A percentile compares a stretch with the other conserved stretches of the same genome.
Conservation (phyloP, 2,329 filamentous ascomycete genomes). For the Cryphonectria nitschkei region DNA sequence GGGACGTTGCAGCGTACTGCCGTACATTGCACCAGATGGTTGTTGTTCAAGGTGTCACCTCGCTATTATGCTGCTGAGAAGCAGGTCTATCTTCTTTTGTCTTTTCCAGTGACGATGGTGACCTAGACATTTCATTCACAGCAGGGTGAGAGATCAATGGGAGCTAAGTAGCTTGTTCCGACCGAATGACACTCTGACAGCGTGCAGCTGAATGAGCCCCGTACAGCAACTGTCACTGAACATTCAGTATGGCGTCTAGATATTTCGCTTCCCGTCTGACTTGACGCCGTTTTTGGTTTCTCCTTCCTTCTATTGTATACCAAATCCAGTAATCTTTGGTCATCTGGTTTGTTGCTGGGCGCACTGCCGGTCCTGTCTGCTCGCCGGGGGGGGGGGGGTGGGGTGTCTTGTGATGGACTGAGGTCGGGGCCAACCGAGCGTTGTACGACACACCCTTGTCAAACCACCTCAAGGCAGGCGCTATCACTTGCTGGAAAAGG, state of each 20-base stretch:
- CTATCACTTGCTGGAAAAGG: neutral
- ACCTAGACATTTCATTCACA: neutral
- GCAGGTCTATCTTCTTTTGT: neutral
- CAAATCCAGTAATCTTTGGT: constrained; percentile 45
- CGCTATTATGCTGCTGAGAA: neutral
- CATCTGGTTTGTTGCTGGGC: constrained; percentile 42
- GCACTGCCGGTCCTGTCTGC: neutral
- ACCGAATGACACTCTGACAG: neutral
- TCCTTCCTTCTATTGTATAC: constrained; percentile 32
- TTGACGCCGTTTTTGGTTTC: constrained; percentile 34
- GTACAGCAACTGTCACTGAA: constrained; percentile 43
- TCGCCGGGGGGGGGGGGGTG: no score
- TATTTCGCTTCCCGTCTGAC: constrained; percentile 47
- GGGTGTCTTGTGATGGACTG: neutral
- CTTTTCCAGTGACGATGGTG: neutral
- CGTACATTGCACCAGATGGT: neutral
- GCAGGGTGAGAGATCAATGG: neutral
- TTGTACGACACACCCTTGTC: neutral
- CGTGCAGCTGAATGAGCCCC: neutral
- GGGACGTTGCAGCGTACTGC: no score
- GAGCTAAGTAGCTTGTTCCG: constrained; percentile 40
- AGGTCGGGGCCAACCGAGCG: neutral
- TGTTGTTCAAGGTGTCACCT: neutral
- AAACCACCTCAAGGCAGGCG: neutral
- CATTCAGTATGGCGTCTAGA: constrained; percentile 45